Percentiles rank a stretch among this genome's conserved stretches.
phyloP scores from a whole-genome alignment of 257 asterid species.

The Asclepias syriaca region DNA sequence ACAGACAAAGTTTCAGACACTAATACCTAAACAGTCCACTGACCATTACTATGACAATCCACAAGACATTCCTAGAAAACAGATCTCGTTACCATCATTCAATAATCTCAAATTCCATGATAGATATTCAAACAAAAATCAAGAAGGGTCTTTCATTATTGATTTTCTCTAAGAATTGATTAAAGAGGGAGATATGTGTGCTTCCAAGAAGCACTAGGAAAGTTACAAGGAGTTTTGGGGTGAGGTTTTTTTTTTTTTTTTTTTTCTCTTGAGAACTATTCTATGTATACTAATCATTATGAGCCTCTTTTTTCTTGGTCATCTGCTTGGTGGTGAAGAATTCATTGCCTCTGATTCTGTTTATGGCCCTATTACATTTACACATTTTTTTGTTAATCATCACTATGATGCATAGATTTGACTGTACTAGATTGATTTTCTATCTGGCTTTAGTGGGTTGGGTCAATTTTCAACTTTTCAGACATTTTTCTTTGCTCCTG shows the following conservation, averaged over 20 bases:
- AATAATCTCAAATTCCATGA: background rate
- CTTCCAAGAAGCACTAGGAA: constrained; percentile 30
- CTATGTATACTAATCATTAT: constrained; percentile 56
- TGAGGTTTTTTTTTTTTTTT: constrained; percentile 53
- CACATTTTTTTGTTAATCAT: background rate
- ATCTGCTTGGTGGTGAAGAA: constrained; percentile 43
- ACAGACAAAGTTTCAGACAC: too few relatives aligned
- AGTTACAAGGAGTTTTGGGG: constrained; percentile 69
- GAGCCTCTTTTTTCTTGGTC: constrained; percentile 44
- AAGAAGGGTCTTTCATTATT: constrained; percentile 21
- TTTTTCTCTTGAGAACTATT: constrained; percentile 45
- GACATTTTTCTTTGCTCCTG: too few relatives aligned
- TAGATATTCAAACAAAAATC: background rate
- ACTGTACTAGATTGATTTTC: background rate
- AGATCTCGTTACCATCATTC: too few relatives aligned
- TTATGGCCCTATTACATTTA: constrained; percentile 68
- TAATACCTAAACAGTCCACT: too few relatives aligned
- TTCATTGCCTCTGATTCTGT: constrained; percentile 72
- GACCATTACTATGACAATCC: too few relatives aligned
- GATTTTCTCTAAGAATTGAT: too few relatives aligned
- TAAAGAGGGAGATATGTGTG: background rate
- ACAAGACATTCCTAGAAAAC: too few relatives aligned
- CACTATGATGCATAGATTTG: background rate
- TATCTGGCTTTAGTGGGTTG: constrained; percentile 1
- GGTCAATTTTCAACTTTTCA: background rate